A percentile compares a stretch with the other conserved stretches of the same genome.
phyloP scores from a whole-genome alignment of 805 yeast genomes.

The Schwanniomyces yamadae region DNA sequence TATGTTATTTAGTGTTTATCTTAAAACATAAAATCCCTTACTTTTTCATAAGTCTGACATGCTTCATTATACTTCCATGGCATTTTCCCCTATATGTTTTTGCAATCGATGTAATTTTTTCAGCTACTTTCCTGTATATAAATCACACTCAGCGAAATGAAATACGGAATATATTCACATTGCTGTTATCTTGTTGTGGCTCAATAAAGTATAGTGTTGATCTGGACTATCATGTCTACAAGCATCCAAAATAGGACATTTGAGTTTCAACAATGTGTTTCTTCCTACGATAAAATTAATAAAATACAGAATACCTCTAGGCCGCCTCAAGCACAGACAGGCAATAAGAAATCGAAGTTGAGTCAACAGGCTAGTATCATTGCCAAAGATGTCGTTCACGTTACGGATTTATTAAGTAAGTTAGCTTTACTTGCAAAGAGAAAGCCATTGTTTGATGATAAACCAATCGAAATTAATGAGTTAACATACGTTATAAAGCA shows the following conservation, averaged over 20 bases:
- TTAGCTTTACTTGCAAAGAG: constrained; percentile 83
- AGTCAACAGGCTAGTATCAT: constrained; percentile 71
- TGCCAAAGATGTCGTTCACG: constrained; percentile 85
- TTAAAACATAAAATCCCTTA: no score
- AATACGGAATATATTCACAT: no score
- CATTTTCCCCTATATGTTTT: no score
- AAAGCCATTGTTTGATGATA: constrained; percentile 89
- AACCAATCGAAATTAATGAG: constrained; percentile 91
- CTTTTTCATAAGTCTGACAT: no score
- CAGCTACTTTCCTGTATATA: no score
- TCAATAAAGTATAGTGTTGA: no score
- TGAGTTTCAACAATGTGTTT: constrained; percentile 91
- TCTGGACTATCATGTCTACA: constrained; percentile 12
- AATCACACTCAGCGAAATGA: no score
- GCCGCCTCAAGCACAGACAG: constrained; percentile 19
- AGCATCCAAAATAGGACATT: constrained; percentile 77
- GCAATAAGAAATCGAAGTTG: constrained; percentile 35
- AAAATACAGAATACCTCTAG: constrained; percentile 34
- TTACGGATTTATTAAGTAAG: constrained; percentile 76
- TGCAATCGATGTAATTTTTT: no score
- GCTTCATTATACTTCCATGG: no score
- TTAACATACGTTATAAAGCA: constrained; percentile 85
- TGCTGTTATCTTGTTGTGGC: no score
- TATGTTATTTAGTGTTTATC: no score
- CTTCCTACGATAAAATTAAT: constrained; percentile 64